Percentiles rank a stretch among this genome's conserved stretches.
Conservation (phyloP, 2,329 filamentous ascomycete species). For the Monosporascus sp. region DNA sequence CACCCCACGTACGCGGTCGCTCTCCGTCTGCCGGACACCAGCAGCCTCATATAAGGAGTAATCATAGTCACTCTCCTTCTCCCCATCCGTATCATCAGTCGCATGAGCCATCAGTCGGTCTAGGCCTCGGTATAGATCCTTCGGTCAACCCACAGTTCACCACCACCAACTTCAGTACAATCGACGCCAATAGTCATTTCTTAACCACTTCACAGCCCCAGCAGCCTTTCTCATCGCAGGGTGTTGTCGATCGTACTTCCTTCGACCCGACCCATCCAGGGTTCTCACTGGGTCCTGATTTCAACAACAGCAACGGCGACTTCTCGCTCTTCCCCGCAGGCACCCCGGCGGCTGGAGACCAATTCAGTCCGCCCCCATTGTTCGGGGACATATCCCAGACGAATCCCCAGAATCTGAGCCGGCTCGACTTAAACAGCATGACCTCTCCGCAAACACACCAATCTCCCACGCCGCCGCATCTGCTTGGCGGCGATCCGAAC, state of each 20-base stretch:
- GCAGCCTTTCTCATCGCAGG: slow-evolving; percentile 38
- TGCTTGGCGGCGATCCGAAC: slow-evolving; percentile 45
- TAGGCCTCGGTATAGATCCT: slow-evolving; percentile 55
- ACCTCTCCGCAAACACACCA: slow-evolving; percentile 50
- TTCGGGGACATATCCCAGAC: slow-evolving; percentile 48
- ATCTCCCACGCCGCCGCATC: slow-evolving; percentile 51
- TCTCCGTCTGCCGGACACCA: slow-evolving; percentile 57
- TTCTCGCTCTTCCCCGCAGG: slow-evolving; percentile 60
- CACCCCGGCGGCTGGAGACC: slow-evolving; percentile 41
- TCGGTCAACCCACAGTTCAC: slow-evolving; percentile 35
- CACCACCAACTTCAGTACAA: slow-evolving; percentile 41
- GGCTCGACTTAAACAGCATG: slow-evolving; percentile 48
- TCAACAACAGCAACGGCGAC: slow-evolving; percentile 43
- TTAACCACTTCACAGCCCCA: slow-evolving; percentile 44
- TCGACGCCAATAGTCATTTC: slow-evolving; percentile 41
- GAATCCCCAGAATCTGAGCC: slow-evolving; percentile 34
- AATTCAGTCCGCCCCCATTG: slow-evolving; percentile 53
- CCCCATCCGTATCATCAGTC: slow-evolving; percentile 48
- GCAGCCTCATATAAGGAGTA: slow-evolving; percentile 63
- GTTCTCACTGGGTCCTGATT: slow-evolving; percentile 45
- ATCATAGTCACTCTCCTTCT: slow-evolving; percentile 59
- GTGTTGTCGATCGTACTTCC: slow-evolving; percentile 30
- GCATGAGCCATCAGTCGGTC: slow-evolving; percentile 44
- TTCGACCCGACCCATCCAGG: slow-evolving; percentile 32
- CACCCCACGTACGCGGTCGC: slow-evolving; percentile 41